Base-by-base conservation (phyloP, 495 filamentous ascomycete species). In the Aspergillus coremiiformis region DNA sequence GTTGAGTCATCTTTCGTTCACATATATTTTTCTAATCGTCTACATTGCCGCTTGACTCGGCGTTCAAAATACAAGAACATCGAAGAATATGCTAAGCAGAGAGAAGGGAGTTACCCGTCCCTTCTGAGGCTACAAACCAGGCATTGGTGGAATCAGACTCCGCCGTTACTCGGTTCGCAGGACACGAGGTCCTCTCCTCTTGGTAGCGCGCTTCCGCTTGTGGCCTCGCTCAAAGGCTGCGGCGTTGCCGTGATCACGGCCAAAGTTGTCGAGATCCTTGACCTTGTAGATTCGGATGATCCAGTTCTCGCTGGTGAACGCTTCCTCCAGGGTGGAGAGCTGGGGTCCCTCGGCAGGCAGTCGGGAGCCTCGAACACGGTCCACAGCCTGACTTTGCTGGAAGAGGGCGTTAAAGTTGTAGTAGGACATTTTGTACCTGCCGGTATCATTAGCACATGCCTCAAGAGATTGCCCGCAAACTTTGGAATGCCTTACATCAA, bases 361-460 rank as follows among this genome's bases (percentile, higher is more conserved):
- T 50, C 79, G 82, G 22, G 80, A 74, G 51, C 84, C 83, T 52
- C 94, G 88, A 50, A 99, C 93, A 45, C 94, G 86, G 66, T 99
- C 94, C 55, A 84, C 75, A 29, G 92, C 94, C 66, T 96, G 90
- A 57, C 94, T 93, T 14, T 84, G 76, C 12, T 90, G 90, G 80
- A 97, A 99, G 53, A 99, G 83, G 19, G 80, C 71, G 72, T 91
- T 82, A 78, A 85, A 99, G 78, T 96, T 96, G 82, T 96, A 87
- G 79, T 97, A 99, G 30, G 90, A 96, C 94, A 99, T 96, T 81
- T 99, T 99, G 80, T 99, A 99, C 90, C 90, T 95, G 58, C 54
- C 30, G 39, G 11, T 12, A 54, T 8, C 15, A 66, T 79, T 59
- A 83, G 71, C 44, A 61, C n/a, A 42, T 33, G 53, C 21, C 32